Conservation (phyloP, 192 early-diverging fungal genomes). For the Podila horticola region DNA sequence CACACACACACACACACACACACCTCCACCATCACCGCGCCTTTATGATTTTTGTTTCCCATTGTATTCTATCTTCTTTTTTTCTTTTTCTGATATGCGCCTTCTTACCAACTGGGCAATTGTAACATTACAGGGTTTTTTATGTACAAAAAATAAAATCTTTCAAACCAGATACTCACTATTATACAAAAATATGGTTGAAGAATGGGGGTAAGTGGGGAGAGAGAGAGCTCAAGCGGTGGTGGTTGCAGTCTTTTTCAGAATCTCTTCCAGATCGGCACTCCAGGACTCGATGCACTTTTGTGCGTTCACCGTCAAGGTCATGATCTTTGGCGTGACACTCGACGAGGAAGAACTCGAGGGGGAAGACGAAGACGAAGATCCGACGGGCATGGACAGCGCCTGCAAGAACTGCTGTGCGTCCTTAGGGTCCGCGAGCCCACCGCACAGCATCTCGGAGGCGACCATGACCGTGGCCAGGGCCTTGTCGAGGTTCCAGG, state of each 20-base stretch:
- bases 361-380: not conserved
- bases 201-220: not conserved
- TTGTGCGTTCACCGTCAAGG: conserved; percentile 15
- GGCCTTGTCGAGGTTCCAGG: conserved; percentile 41
- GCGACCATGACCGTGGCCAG: conserved; percentile 35
- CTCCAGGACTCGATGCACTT: conserved; percentile 28
- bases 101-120: not conserved
- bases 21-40: no score
- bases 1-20: no score
- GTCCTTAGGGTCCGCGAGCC: not conserved
- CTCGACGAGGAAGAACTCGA: not conserved
- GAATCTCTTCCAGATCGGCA: conserved; percentile 20
- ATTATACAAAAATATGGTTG: not conserved
- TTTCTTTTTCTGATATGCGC: not conserved
- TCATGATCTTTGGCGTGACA: not conserved
- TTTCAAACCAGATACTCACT: not conserved
- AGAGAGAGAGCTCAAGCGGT: not conserved
- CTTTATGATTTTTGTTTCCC: not conserved
- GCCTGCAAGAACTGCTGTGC: conserved; percentile 4
- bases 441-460: conserved; percentile 35
- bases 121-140: not conserved
- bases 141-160: not conserved
- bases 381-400: not conserved
- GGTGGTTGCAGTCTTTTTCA: conserved; percentile 18
- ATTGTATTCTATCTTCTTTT: not conserved